phyloP scores from a whole-genome alignment of 495 filamentous ascomycete genomes.

The Xylaria venustula region DNA sequence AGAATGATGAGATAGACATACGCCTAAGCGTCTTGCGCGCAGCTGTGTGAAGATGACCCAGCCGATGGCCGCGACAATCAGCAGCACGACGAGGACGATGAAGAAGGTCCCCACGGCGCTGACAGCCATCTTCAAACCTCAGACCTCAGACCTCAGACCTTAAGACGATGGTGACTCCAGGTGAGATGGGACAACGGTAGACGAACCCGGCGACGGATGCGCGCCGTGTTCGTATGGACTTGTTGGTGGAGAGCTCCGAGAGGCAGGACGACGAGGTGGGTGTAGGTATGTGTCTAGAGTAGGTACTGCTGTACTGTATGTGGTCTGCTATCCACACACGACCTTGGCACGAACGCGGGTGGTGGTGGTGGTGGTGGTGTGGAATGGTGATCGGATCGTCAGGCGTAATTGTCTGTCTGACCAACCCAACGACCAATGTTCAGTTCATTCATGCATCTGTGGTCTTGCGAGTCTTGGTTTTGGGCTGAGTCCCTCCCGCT shows the following conservation, averaged over 20 bases:
- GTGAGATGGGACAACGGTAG: too few species aligned
- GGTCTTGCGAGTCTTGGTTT: too few species aligned
- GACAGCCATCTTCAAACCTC: constrained; percentile 37
- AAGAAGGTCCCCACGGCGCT: constrained; percentile 45
- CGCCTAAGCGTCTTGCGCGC: constrained; percentile 60
- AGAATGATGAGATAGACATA: constrained; percentile 30
- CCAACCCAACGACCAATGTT: too few species aligned
- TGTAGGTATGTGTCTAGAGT: too few species aligned
- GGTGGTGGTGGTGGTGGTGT: neutral
- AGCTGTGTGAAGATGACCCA: constrained; percentile 59
- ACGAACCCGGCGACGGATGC: too few species aligned
- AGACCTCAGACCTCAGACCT: too few species aligned
- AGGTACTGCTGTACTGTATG: too few species aligned
- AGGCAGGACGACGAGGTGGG: too few species aligned
- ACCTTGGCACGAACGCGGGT: neutral
- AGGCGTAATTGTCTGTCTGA: neutral
- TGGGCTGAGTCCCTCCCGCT: too few species aligned
- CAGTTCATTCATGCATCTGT: too few species aligned
- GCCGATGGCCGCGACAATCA: constrained; percentile 41
- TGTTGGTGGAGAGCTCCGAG: neutral
- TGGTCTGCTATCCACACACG: neutral
- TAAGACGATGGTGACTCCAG: too few species aligned
- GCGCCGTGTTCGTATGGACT: neutral
- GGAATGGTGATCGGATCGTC: neutral
- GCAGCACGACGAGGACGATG: constrained; percentile 50